Evolutionary conservation across 805 yeast species (phyloP).

Genomic region (Candida glaebosa): DNA sequence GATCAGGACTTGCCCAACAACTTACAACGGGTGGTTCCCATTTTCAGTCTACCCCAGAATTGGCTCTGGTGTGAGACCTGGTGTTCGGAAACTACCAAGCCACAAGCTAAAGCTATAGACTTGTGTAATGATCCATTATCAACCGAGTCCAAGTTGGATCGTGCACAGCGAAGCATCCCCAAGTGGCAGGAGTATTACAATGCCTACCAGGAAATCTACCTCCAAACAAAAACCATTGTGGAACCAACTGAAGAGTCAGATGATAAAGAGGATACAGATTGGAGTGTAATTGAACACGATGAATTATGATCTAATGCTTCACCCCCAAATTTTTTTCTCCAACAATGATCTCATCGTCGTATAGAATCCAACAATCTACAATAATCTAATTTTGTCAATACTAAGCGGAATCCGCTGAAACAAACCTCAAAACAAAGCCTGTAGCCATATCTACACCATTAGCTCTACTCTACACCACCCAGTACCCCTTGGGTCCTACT

Average conservation of each 20-base stretch:
- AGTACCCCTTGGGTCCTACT: too few species aligned
- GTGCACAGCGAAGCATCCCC: conserved; percentile 72
- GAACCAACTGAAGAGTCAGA: conserved; percentile 1
- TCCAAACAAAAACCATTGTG: not conserved
- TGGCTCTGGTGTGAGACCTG: conserved; percentile 96
- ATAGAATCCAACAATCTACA: not conserved
- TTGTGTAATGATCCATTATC: conserved; percentile 82
- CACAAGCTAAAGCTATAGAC: conserved; percentile 73
- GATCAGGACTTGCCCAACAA: conserved; percentile 96
- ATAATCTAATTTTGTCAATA: too few species aligned
- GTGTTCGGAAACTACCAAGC: conserved; percentile 66
- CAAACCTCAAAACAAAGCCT: not conserved
- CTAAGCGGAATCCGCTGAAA: not conserved
- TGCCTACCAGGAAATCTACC: conserved; percentile 31
- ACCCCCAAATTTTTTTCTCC: too few species aligned
- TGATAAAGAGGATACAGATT: conserved; percentile 5
- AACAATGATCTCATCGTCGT: too few species aligned
- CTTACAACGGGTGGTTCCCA: conserved; percentile 64
- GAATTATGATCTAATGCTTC: conserved; percentile 4
- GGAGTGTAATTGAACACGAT: conserved; percentile 7
- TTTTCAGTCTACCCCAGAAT: conserved; percentile 70
- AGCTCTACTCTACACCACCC: not conserved
- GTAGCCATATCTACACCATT: not conserved
- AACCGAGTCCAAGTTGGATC: conserved; percentile 70
- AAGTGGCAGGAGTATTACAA: conserved; percentile 73